phyloP scores from a whole-genome alignment of 1,139 yeast genomes.

The Hemisphaericaspora xylofermentans region DNA sequence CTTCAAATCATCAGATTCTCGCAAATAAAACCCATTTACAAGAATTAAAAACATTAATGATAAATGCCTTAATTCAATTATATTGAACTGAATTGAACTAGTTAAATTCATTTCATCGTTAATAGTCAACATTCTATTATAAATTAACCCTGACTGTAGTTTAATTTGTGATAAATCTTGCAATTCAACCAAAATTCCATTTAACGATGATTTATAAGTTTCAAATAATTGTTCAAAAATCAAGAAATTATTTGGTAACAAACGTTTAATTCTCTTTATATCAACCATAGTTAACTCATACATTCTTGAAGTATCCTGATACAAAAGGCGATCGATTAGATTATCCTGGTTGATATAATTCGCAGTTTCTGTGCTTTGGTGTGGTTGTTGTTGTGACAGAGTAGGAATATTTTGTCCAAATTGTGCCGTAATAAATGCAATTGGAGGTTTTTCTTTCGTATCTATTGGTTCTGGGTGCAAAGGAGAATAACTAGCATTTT shows the following conservation, averaged over 20 bases:
- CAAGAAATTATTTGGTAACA: constrained; percentile 16
- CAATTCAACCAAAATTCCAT: constrained; percentile 17
- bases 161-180: constrained; percentile 17
- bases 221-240: constrained; percentile 14
- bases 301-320: constrained; percentile 10
- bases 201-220: constrained; percentile 17
- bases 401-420: background rate
- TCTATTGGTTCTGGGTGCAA: constrained; percentile 7
- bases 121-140: constrained; percentile 11
- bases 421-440: constrained; percentile 5
- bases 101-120: constrained; percentile 15
- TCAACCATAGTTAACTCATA: constrained; percentile 18
- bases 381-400: background rate
- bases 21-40: constrained; percentile 23
- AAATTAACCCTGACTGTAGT: constrained; percentile 10
- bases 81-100: constrained; percentile 10
- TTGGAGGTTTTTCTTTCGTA: constrained; percentile 3
- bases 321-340: constrained; percentile 12
- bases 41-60: constrained; percentile 21
- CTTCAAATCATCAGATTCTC: constrained; percentile 13
- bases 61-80: constrained; percentile 16
- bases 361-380: constrained; percentile 2
- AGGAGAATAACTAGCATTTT: background rate
- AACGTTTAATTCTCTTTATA: constrained; percentile 17
- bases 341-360: background rate